phyloP scores from a whole-genome alignment of 305 asterid species.

The Solanum hybrid region DNA sequence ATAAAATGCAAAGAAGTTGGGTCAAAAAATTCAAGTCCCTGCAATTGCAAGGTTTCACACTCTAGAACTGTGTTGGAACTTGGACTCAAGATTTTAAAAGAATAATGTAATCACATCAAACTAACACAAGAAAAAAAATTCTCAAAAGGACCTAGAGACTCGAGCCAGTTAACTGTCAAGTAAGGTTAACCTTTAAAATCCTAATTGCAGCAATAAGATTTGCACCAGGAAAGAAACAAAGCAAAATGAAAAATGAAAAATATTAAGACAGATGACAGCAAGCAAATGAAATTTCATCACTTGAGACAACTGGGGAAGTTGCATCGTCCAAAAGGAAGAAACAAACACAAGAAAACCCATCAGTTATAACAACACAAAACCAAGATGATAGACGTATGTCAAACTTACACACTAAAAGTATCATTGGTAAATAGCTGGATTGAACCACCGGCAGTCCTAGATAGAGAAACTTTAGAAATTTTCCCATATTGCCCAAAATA shows the following conservation, averaged over 20 bases:
- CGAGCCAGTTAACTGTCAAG: not conserved
- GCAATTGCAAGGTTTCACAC: not conserved
- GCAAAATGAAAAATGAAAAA: not conserved
- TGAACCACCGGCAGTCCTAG: slow-evolving; percentile 91
- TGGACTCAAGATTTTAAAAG: not conserved
- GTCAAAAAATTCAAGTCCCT: not conserved
- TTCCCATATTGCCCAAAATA: slow-evolving; percentile 95
- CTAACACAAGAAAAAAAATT: not conserved
- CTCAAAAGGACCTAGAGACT: not conserved
- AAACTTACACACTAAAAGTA: slow-evolving; percentile 82
- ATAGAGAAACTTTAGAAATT: slow-evolving; percentile 77
- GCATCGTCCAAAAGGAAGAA: not conserved
- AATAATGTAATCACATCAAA: not conserved
- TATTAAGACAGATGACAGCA: not conserved
- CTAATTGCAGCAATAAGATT: not conserved
- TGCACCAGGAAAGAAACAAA: not conserved
- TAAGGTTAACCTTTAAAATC: not conserved
- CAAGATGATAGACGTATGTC: not conserved
- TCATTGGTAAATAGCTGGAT: slow-evolving; percentile 78
- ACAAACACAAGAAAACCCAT: not conserved
- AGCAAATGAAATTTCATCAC: not conserved
- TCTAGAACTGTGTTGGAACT: not conserved
- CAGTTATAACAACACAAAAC: not conserved
- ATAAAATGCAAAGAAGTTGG: not conserved
- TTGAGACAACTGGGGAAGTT: not conserved